phyloP scores from a whole-genome alignment of 768 basidiomycete genomes.

The Collybiopsis luxurians region DNA sequence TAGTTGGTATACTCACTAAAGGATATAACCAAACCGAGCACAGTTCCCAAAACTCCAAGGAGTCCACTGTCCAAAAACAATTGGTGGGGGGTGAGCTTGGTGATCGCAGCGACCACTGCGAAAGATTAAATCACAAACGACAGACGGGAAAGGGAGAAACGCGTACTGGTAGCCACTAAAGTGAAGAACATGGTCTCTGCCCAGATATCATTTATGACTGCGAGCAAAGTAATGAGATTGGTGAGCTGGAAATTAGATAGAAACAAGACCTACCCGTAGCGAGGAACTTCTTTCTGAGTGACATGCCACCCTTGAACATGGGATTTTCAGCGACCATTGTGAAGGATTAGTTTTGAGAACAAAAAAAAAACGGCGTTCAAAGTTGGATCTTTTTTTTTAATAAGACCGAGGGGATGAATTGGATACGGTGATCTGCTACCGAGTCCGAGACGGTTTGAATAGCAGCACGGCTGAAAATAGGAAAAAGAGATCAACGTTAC shows the following conservation, averaged over 20 bases:
- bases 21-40: conserved; percentile 68
- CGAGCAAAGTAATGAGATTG: too few species aligned
- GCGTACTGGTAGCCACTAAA: conserved; percentile 52
- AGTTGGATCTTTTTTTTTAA: too few species aligned
- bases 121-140: conserved; percentile 9
- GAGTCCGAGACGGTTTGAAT: background rate
- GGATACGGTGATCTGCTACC: background rate
- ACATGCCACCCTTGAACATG: conserved; percentile 26
- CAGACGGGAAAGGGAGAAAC: background rate
- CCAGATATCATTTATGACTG: conserved; percentile 65
- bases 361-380: background rate
- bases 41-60: conserved; percentile 71
- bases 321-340: conserved; percentile 26
- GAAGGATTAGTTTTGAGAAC: background rate
- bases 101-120: conserved; percentile 58
- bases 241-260: too few species aligned
- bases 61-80: conserved; percentile 53
- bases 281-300: conserved; percentile 32
- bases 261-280: conserved; percentile 21
- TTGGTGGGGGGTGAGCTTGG: conserved; percentile 41
- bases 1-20: too few species aligned
- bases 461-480: conserved; percentile 1
- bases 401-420: background rate
- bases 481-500: background rate
- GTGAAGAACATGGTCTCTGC: conserved; percentile 62